Percentiles rank a stretch among this genome's conserved stretches.
phyloP scores from a whole-genome alignment of 257 asterid species.

The Capsicum chinense region DNA sequence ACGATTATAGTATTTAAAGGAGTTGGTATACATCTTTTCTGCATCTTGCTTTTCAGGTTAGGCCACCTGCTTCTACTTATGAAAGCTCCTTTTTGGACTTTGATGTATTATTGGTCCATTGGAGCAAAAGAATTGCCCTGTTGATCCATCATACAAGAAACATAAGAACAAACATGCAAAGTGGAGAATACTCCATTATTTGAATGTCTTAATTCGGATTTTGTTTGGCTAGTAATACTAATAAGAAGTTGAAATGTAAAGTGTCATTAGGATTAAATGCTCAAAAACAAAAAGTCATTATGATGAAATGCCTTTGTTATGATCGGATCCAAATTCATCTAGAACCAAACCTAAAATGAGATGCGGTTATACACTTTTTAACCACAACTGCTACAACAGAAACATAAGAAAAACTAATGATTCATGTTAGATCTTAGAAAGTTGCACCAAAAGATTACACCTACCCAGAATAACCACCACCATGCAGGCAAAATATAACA shows the following conservation, averaged over 20 bases:
- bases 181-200: background rate
- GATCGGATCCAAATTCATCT: slow-evolving; percentile 11
- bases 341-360: background rate
- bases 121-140: background rate
- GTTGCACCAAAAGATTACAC: slow-evolving; percentile 30
- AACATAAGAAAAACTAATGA: slow-evolving; percentile 5
- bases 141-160: background rate
- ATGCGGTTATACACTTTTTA: background rate
- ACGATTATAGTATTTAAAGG: background rate
- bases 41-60: background rate
- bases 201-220: background rate
- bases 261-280: background rate
- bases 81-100: background rate
- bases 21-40: slow-evolving; percentile 16
- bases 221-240: background rate
- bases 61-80: background rate
- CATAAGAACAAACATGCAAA: slow-evolving; percentile 16
- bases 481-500: slow-evolving; percentile 90
- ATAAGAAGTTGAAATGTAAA: slow-evolving; percentile 5
- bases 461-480: slow-evolving; percentile 99
- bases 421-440: background rate
- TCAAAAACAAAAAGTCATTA: background rate
- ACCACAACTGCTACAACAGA: slow-evolving; percentile 21
- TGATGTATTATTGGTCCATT: slow-evolving; percentile 1
- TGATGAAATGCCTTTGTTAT: background rate